Base-by-base conservation (phyloP, 192 early-diverging fungal genomes). In the Dissophora ornata region DNA sequence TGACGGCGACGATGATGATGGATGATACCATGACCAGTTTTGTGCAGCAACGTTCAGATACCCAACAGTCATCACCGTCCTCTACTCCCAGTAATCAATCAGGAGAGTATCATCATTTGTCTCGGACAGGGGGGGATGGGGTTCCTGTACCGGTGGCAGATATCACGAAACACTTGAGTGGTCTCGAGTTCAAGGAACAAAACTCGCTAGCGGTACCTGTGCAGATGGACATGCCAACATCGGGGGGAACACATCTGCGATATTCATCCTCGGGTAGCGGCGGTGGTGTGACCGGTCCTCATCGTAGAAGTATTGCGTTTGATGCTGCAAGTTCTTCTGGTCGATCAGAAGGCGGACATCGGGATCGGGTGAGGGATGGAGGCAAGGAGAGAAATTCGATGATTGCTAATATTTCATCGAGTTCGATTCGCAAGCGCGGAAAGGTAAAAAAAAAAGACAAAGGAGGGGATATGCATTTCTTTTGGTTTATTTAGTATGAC, bases 91-190 rank as follows among this genome's bases (percentile, higher is more conserved):
- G 52, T 29, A 77, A 58, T 12, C 51, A 57, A 41, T 55, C 64
- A 6, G 73, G 44, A n/a, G 60, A 66, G 11, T 45, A 42, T 4
- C n/a, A n/a, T n/a, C n/a, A n/a, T n/a, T n/a, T n/a, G n/a, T n/a
- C n/a, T n/a, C n/a, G n/a, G n/a, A n/a, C 53, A 28, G 28, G 15
- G 12, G 47, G 33, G 1, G 63, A 77, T 29, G 11, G 41, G 4
- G 44, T 62, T 13, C 65, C 65, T 2, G 58, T 67, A n/a, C 73
- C 73, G 19, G 65, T 77, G 6, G 73, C 73, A 19, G 73, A 77
- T 57, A 40, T 77, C 34, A 77, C 73, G 3, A 77, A 67, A 42
- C 73, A 77, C 38, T 36, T 77, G 57, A 67, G 73, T 45, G 73
- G 44, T 1, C 40, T 77, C 11, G 73, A 77, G 64, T 77, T 77